Evolutionary conservation across 768 basidiomycete species (phyloP).

Genomic region (Mycena pura): DNA sequence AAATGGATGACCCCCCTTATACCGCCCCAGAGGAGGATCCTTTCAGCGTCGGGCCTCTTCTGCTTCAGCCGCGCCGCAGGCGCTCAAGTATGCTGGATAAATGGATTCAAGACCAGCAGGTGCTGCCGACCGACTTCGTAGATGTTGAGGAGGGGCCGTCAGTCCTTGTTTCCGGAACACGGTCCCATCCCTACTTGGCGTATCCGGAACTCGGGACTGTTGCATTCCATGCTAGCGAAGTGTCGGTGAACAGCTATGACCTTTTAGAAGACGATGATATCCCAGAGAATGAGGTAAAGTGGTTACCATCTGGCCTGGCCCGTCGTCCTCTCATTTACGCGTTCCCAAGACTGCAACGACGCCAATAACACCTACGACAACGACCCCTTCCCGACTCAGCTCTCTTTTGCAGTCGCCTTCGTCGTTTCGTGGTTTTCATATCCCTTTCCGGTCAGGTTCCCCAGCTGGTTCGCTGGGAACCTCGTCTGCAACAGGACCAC

Average conservation of each 20-base stretch:
- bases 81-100: conserved; percentile 60
- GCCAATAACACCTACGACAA: no score
- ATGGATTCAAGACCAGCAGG: conserved; percentile 61
- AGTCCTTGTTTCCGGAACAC: conserved; percentile 30
- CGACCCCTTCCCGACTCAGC: conserved; percentile 39
- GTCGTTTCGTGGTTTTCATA: conserved; percentile 51
- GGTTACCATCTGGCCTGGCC: conserved; percentile 12
- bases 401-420: conserved; percentile 44
- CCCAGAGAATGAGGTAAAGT: conserved; percentile 37
- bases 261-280: conserved; percentile 60
- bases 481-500: conserved; percentile 42
- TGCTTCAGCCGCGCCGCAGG: conserved; percentile 42
- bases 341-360: conserved; percentile 41
- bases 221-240: conserved; percentile 28
- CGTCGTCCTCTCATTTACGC: conserved; percentile 4
- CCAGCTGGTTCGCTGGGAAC: conserved; percentile 42
- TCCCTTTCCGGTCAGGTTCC: conserved; percentile 51
- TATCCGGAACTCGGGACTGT: conserved; percentile 47
- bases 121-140: conserved; percentile 19
- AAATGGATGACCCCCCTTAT: conserved; percentile 52
- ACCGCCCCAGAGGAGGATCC: conserved; percentile 60
- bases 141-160: conserved; percentile 22
- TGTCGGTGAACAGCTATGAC: conserved; percentile 53
- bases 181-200: conserved; percentile 47
- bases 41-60: conserved; percentile 48